Evolutionary conservation across 2,329 filamentous ascomycete genomes (phyloP).

Genomic region (Nannizziopsis arthrosporioides): DNA sequence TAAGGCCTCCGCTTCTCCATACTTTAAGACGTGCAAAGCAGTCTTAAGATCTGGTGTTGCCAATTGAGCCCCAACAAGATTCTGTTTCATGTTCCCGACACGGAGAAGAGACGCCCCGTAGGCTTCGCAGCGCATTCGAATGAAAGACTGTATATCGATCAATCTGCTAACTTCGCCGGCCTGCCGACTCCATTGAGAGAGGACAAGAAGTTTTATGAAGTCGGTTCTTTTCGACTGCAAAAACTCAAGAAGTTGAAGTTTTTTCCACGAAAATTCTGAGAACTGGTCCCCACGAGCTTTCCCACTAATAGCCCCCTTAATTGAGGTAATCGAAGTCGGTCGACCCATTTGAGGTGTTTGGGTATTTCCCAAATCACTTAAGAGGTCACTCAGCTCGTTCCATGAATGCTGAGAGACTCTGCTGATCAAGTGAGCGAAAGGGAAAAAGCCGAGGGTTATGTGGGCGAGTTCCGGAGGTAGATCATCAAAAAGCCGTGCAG

Average conservation of each 20-base stretch:
- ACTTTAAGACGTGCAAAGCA: conserved; percentile 71
- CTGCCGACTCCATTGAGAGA: conserved; percentile 79
- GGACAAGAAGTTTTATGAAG: conserved; percentile 86
- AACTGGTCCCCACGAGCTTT: conserved; percentile 25
- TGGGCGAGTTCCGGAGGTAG: conserved; percentile 49
- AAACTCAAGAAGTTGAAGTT: conserved; percentile 62
- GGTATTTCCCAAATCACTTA: conserved; percentile 59
- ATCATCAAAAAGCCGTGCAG: conserved; percentile 14
- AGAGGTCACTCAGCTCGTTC: conserved; percentile 59
- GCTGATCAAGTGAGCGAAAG: conserved; percentile 61
- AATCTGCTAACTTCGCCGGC: conserved; percentile 69
- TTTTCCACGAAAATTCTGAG: conserved; percentile 60
- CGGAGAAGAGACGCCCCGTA: conserved; percentile 52
- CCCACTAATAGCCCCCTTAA: conserved; percentile 19
- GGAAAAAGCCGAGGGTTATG: conserved; percentile 63
- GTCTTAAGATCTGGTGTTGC: conserved; percentile 86
- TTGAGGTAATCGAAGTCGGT: conserved; percentile 13
- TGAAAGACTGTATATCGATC: conserved; percentile 72
- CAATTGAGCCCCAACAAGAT: conserved; percentile 60
- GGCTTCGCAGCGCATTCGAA: conserved; percentile 50
- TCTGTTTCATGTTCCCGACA: conserved; percentile 60
- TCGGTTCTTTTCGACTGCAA: conserved; percentile 67
- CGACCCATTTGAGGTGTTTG: conserved; percentile 43
- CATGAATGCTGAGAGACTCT: conserved; percentile 75
- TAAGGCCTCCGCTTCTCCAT: conserved; percentile 64